Conservation (phyloP, 2,329 filamentous ascomycete genomes). For the Zymoseptoria ardabiliae region DNA sequence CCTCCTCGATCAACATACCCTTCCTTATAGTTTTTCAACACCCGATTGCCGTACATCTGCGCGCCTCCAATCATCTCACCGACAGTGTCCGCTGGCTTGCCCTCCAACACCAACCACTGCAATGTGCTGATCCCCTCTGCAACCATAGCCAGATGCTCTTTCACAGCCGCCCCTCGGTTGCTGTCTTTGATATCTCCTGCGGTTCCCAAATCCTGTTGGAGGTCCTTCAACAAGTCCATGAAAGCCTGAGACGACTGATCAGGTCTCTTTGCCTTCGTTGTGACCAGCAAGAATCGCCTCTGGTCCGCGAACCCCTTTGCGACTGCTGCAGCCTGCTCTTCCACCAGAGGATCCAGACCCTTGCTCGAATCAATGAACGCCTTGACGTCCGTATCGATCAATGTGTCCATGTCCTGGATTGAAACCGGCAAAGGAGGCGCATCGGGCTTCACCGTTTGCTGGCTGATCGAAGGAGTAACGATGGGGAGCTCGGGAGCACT, state of each 20-base stretch:
- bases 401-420: conserved; percentile 80
- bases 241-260: conserved; percentile 62
- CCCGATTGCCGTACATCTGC: conserved; percentile 90
- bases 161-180: conserved; percentile 67
- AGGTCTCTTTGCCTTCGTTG: conserved; percentile 88
- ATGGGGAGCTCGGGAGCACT: conserved; percentile 24
- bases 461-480: conserved; percentile 19
- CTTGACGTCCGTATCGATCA: conserved; percentile 66
- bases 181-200: conserved; percentile 75
- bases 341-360: conserved; percentile 57
- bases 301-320: conserved; percentile 70
- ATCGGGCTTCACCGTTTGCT: conserved; percentile 26
- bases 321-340: conserved; percentile 62
- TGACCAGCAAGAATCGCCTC: conserved; percentile 78
- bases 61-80: conserved; percentile 75
- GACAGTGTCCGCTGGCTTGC: conserved; percentile 77
- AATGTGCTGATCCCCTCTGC: conserved; percentile 84
- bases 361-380: conserved; percentile 73
- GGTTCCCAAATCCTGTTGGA: conserved; percentile 72
- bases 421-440: conserved; percentile 57
- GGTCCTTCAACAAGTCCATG: conserved; percentile 74
- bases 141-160: conserved; percentile 78
- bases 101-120: conserved; percentile 82
- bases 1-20: conserved; percentile 44
- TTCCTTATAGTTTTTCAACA: conserved; percentile 84